A percentile compares a stretch with the other conserved stretches of the same genome.
Conservation (phyloP, 2,329 filamentous ascomycete species). For the Albophoma yamanashiensis region DNA sequence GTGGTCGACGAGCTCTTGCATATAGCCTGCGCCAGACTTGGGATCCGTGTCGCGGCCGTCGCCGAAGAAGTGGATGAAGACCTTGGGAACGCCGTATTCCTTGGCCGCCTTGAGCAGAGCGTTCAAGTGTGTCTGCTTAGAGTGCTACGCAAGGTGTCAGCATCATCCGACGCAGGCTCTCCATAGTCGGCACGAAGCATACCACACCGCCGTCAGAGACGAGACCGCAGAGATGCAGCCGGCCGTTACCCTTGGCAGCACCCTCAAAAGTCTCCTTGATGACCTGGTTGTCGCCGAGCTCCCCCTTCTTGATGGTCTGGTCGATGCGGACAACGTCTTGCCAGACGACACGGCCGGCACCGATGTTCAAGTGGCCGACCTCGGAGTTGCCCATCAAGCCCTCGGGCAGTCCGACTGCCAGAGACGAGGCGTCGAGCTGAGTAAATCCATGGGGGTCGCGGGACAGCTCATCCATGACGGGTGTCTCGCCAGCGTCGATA, state of each 20-base stretch:
- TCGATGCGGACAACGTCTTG: constrained; percentile 97
- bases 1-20: constrained; percentile 74
- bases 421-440: constrained; percentile 88
- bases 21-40: constrained; percentile 80
- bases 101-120: constrained; percentile 84
- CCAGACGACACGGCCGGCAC: constrained; percentile 95
- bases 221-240: constrained; percentile 84
- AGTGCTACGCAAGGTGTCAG: constrained; percentile 45
- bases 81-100: constrained; percentile 73
- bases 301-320: constrained; percentile 75
- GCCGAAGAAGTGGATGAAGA: constrained; percentile 98
- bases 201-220: constrained; percentile 91
- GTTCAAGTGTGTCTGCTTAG: constrained; percentile 89
- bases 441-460: constrained; percentile 76
- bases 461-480: constrained; percentile 87
- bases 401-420: constrained; percentile 90
- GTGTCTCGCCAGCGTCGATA: constrained; percentile 86
- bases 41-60: constrained; percentile 97
- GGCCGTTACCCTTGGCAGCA: constrained; percentile 80
- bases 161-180: neutral
- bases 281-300: constrained; percentile 65
- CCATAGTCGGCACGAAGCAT: constrained; percentile 18
- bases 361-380: constrained; percentile 97
- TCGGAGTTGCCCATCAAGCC: constrained; percentile 99
- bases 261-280: constrained; percentile 67